These are phyloP conservation scores for Hevea brasiliensis DNA, from an alignment of 345 rosid species.

Conservation along the genomic window DNA sequence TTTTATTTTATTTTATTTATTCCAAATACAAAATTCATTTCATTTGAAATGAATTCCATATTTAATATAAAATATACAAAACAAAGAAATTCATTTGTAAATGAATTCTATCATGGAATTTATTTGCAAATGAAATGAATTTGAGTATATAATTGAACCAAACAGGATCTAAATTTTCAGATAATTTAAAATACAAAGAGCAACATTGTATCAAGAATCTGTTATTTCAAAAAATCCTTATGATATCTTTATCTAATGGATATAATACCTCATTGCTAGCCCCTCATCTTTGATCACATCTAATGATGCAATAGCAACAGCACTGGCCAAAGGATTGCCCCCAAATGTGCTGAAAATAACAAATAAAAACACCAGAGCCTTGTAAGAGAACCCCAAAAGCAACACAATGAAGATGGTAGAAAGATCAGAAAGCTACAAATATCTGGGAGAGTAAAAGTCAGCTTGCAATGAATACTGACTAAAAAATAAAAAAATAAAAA, in stretches of 20 bases:
- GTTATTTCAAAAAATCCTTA: neutral
- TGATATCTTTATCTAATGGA: neutral
- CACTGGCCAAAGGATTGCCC: conserved; percentile 95
- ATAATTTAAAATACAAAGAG: neutral
- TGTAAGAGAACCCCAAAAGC: neutral
- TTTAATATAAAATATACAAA: too few species aligned
- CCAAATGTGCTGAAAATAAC: conserved; percentile 74
- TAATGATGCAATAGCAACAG: conserved; percentile 83
- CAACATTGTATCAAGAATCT: neutral
- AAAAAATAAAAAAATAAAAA: too few species aligned
- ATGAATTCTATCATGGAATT: too few species aligned
- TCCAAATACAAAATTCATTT: too few species aligned
- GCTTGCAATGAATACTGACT: neutral
- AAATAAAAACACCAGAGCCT: conserved; percentile 17
- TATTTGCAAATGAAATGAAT: too few species aligned
- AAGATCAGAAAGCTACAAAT: conserved; percentile 4
- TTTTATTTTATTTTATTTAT: too few species aligned
- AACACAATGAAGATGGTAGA: neutral
- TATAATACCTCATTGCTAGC: conserved; percentile 65
- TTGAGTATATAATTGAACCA: too few species aligned
- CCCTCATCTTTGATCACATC: conserved; percentile 74
- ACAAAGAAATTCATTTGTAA: too few species aligned
- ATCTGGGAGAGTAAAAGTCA: neutral
- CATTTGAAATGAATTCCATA: too few species aligned
- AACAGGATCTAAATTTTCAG: too few species aligned